Percentiles rank a stretch among this genome's conserved stretches.
These are phyloP conservation scores for Cymodocea nodosa DNA, from an alignment of 116 monocot genomes.

Conservation along the genomic window DNA sequence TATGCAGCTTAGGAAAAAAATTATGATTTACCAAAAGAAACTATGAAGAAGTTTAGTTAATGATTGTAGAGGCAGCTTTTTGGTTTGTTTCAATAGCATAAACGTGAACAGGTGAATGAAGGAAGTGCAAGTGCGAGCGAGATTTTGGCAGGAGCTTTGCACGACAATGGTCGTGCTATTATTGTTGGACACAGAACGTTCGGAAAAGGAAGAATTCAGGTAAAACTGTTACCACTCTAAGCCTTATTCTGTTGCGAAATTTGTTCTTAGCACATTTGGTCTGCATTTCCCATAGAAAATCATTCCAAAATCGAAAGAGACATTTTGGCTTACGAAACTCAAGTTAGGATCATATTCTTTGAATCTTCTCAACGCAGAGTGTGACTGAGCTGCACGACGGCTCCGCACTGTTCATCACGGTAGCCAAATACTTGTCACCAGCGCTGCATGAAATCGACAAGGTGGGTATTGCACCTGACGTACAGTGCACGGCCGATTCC, in stretches of 20 bases:
- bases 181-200: conserved; percentile 87
- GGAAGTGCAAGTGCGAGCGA: conserved; percentile 97
- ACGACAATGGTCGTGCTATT: conserved; percentile 90
- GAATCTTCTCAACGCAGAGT: conserved; percentile 31
- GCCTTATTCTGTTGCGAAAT: neutral
- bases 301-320: too few species aligned
- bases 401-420: conserved; percentile 86
- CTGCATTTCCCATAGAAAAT: too few species aligned
- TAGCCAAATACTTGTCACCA: conserved; percentile 89
- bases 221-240: neutral
- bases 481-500: conserved; percentile 63
- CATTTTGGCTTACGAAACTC: too few species aligned
- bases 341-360: too few species aligned
- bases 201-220: conserved; percentile 98
- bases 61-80: too few species aligned
- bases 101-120: conserved; percentile 63
- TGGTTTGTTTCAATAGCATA: neutral
- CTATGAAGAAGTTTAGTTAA: too few species aligned
- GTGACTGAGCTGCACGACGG: conserved; percentile 89
- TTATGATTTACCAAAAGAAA: too few species aligned
- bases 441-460: conserved; percentile 87
- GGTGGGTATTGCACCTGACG: conserved; percentile 85
- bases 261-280: neutral
- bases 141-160: conserved; percentile 88
- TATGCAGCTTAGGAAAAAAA: too few species aligned